Evolutionary conservation across 495 filamentous ascomycete species (phyloP), one percentile per base, ranked within the genome.

Genomic region (Neurospora discreta): DNA sequence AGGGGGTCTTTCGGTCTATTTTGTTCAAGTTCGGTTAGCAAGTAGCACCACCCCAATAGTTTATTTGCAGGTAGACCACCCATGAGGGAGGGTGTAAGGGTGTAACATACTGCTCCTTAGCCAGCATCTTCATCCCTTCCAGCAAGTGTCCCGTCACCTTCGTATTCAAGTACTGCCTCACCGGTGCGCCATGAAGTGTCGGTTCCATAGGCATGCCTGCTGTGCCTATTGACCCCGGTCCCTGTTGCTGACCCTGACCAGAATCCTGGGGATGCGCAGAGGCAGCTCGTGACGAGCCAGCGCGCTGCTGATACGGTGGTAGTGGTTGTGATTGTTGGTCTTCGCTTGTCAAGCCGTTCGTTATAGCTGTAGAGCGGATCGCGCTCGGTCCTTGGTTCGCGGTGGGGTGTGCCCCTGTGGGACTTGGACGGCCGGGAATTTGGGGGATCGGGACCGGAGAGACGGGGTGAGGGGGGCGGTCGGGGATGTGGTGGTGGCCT

Each of bases 111-210:
- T 94, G 92, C 68, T 94, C 90, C 73, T 87, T 89, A 3, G 92
- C 92, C 42, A 99, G 74, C 74, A 87, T 82, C 85, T 97, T 98
- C 93, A 99, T 94, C 8, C 92, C 95, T 75, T 98, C 94, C 41
- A 99, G 79, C 73, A 99, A 78, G 70, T 90, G 87, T 9, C 90
- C 91, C 18, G 94, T 95, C 70, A 99, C 88, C 77, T 93, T 94
- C 78, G 89, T 85, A 76, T 98, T 98, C 79, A 99, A 82, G 81
- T 97, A 99, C 72, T 92, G 89, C 40, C 95, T 87, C 3, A 93
- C 91, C 5, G 94, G 93, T 1, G 92, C 93, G 46, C 95, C 95
- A 75, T 97, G 93, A 1, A 86, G 81, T 3, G 80, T 85, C 13
- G 89, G 82, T 78, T 87, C 81, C 74, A 83, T 71, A 26, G 87